Evolutionary conservation across 768 basidiomycete genomes (phyloP), one percentile per base, ranked within the genome.

Genomic region (Thelephora aurantiotincta): DNA sequence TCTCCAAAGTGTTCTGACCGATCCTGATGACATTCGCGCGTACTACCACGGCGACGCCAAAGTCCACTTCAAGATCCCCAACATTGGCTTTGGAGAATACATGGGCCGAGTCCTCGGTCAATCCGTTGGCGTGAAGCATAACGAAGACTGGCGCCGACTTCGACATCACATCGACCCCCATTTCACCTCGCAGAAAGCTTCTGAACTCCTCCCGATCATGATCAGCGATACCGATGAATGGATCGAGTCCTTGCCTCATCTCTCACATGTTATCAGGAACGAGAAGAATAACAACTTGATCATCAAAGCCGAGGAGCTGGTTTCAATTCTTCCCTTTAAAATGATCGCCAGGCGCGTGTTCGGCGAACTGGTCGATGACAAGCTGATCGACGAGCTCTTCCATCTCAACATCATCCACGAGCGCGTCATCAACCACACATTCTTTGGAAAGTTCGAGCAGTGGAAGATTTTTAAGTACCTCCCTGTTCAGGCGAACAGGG

Each of bases 101-200:
- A 47, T 47, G 46, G 46, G 46, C 46, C 45, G 35, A 37, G 46
- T 47, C 34, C 46, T 47, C 16, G 46, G 46, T 12, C 19, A 35
- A 19, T 33, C 30, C 5, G 46, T 47, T 35, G 46, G 46, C 14
- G 26, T 37, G 7, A 20, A 33, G 35, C 23, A 47, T 35, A 37
- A 34, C 4, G 46, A 47, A 3, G 46, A 47, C 46, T 47, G 46
- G 46, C 26, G 35, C 11, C 46, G 46, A 6, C 14, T 47, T 13
- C 46, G 46, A 16, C 11, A 14, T 13, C 35, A 37, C 33, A 37
- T 35, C 11, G 46, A 47, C 35, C 46, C 46, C 2, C 46, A 47
- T 19, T 47, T 30, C 12, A 47, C 46, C 46, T 9, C 35, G 11
- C 23, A 30, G 18, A 47, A 33, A 35, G 35, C 46, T 33, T 33